These are phyloP conservation scores for Tubosaeta sp. DNA, from an alignment of 768 basidiomycete genomes.

Conservation along the genomic window DNA sequence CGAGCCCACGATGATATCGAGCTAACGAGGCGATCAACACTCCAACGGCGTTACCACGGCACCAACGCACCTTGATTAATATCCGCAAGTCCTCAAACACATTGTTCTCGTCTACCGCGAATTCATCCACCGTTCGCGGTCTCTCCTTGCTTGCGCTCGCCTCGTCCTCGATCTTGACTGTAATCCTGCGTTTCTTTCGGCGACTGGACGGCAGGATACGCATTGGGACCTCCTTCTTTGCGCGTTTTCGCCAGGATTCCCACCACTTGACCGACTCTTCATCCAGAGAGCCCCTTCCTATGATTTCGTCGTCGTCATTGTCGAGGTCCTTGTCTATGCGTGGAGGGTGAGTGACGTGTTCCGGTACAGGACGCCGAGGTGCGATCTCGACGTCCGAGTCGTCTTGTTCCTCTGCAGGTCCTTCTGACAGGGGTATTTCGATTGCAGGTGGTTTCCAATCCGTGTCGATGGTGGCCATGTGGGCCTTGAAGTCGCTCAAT, in stretches of 20 bases:
- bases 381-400: conserved; percentile 26
- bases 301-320: conserved; percentile 19
- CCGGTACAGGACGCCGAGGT: conserved; percentile 7
- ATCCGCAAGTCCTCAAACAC: conserved; percentile 88
- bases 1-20: conserved; percentile 92
- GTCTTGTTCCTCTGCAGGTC: conserved; percentile 24
- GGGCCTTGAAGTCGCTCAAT: conserved; percentile 71
- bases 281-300: conserved; percentile 42
- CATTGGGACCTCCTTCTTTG: conserved; percentile 29
- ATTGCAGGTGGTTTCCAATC: conserved; percentile 29
- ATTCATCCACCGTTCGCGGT: conserved; percentile 54
- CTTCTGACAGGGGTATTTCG: conserved; percentile 24
- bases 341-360: conserved; percentile 23
- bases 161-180: conserved; percentile 27
- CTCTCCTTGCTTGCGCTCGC: conserved; percentile 36
- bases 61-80: conserved; percentile 71
- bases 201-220: conserved; percentile 29
- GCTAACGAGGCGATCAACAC: conserved; percentile 39
- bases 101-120: conserved; percentile 59
- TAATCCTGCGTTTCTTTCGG: conserved; percentile 42
- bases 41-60: background rate
- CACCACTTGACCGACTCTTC: conserved; percentile 57
- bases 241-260: conserved; percentile 64
- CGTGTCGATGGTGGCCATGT: conserved; percentile 52
- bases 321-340: conserved; percentile 20